phyloP scores from a whole-genome alignment of 2,329 filamentous ascomycete species.

The Cryphonectria radicalis region DNA sequence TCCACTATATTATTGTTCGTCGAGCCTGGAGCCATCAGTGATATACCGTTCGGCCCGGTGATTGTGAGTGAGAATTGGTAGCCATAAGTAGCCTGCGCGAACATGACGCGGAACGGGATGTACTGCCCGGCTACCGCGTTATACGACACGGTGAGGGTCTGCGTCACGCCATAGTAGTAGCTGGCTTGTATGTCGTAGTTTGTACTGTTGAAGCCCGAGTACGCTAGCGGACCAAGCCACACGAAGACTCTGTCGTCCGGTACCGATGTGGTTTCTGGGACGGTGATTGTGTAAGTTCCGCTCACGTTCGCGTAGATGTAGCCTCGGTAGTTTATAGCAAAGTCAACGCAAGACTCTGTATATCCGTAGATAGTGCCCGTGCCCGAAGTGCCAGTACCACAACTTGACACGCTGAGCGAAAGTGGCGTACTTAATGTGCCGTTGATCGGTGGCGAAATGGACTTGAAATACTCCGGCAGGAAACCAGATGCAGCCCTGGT shows the following conservation, averaged over 20 bases:
- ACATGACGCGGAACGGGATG: slow-evolving; percentile 8
- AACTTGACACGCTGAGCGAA: not conserved
- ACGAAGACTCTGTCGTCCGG: slow-evolving; percentile 7
- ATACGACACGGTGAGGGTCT: not conserved
- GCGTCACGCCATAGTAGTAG: not conserved
- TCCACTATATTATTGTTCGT: not conserved
- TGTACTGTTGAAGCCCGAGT: not conserved
- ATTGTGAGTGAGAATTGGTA: slow-evolving; percentile 4
- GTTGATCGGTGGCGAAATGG: not conserved
- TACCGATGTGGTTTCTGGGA: not conserved
- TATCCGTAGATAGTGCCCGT: not conserved
- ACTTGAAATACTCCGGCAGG: not conserved
- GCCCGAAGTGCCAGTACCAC: not conserved
- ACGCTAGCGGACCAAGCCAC: slow-evolving; percentile 7
- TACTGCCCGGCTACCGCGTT: slow-evolving; percentile 4
- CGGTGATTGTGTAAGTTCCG: slow-evolving; percentile 1
- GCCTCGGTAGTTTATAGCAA: slow-evolving; percentile 15
- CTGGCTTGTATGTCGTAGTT: slow-evolving; percentile 10
- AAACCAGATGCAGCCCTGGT: not conserved
- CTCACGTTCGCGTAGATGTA: slow-evolving; percentile 6
- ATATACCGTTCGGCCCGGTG: slow-evolving; percentile 2
- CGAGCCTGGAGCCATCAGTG: not conserved
- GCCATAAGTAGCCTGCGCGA: not conserved
- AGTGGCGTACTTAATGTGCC: not conserved
- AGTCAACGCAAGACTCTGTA: not conserved